phyloP scores from a whole-genome alignment of 1,284 basidiomycete genomes.

The Austroboletus olivaceoglutinosus region DNA sequence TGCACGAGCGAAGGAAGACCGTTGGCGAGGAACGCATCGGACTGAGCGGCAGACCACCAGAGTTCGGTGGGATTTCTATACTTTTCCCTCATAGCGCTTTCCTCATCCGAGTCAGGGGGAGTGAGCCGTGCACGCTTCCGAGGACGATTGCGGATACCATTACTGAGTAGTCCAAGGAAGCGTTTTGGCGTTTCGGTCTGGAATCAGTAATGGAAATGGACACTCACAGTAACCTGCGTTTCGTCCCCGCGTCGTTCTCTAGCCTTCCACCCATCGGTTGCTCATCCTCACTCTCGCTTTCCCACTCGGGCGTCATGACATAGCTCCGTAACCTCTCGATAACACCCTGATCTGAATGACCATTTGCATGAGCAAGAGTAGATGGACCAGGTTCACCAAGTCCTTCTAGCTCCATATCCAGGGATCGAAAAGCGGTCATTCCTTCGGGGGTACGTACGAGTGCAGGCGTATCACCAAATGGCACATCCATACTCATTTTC shows the following conservation, averaged over 20 bases:
- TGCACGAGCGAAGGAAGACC: constrained; percentile 58
- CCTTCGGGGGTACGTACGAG: constrained; percentile 74
- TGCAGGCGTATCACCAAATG: constrained; percentile 67
- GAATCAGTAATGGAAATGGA: constrained; percentile 1
- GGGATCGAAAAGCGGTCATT: constrained; percentile 63
- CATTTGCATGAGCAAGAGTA: constrained; percentile 31
- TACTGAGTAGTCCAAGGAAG: constrained; percentile 29
- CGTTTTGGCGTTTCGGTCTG: constrained; percentile 3
- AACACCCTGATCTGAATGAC: constrained; percentile 21
- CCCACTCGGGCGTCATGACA: constrained; percentile 39
- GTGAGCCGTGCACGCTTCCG: constrained; percentile 44
- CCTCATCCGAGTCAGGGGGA: constrained; percentile 33
- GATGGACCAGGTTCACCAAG: constrained; percentile 33
- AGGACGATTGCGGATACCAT: constrained; percentile 39
- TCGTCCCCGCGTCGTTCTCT: constrained; percentile 50
- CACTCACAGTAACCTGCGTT: constrained; percentile 58
- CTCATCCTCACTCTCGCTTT: constrained; percentile 41
- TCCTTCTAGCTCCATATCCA: constrained; percentile 49
- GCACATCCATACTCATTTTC: constrained; percentile 34
- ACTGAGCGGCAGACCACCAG: constrained; percentile 73
- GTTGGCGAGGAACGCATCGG: constrained; percentile 58
- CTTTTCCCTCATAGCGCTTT: constrained; percentile 14
- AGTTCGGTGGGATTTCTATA: constrained; percentile 50
- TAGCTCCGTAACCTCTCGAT: constrained; percentile 27
- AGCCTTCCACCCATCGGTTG: constrained; percentile 26